Conservation (phyloP, 768 basidiomycete species). For the Atractiella rhizophila region DNA sequence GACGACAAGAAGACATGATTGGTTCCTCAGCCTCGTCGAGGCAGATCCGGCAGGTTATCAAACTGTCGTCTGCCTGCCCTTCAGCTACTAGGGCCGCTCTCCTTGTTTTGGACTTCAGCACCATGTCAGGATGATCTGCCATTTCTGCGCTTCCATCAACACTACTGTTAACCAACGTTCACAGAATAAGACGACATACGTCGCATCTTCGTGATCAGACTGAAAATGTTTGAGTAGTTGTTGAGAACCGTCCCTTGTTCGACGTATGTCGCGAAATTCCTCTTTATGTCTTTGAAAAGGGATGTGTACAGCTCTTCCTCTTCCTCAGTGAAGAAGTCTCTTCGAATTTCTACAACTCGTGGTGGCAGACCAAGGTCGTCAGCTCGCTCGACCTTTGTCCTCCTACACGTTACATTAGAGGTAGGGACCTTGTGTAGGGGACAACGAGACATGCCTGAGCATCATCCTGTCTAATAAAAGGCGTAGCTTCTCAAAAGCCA, state of each 20-base stretch:
- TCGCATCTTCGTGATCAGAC: slow-evolving; percentile 67
- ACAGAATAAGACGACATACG: not conserved
- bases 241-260: slow-evolving; percentile 44
- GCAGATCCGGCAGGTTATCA: slow-evolving; percentile 51
- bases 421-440: no score
- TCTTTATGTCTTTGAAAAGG: slow-evolving; percentile 72
- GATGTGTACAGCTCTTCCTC: slow-evolving; percentile 45
- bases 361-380: slow-evolving; percentile 92
- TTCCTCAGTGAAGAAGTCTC: slow-evolving; percentile 83
- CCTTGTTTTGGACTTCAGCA: slow-evolving; percentile 62
- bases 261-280: slow-evolving; percentile 72
- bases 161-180: slow-evolving; percentile 13
- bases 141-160: slow-evolving; percentile 16
- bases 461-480: slow-evolving; percentile 80
- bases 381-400: slow-evolving; percentile 58
- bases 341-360: slow-evolving; percentile 58
- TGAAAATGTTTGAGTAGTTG: slow-evolving; percentile 49
- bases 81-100: slow-evolving; percentile 32
- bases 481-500: slow-evolving; percentile 76
- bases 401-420: no score
- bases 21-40: slow-evolving; percentile 93
- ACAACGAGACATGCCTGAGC: no score
- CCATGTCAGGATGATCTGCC: slow-evolving; percentile 50
- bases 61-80: slow-evolving; percentile 27
- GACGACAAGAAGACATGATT: slow-evolving; percentile 72